Conservation (phyloP, 2,329 filamentous ascomycete species). For the Calonectria pauciramosa region DNA sequence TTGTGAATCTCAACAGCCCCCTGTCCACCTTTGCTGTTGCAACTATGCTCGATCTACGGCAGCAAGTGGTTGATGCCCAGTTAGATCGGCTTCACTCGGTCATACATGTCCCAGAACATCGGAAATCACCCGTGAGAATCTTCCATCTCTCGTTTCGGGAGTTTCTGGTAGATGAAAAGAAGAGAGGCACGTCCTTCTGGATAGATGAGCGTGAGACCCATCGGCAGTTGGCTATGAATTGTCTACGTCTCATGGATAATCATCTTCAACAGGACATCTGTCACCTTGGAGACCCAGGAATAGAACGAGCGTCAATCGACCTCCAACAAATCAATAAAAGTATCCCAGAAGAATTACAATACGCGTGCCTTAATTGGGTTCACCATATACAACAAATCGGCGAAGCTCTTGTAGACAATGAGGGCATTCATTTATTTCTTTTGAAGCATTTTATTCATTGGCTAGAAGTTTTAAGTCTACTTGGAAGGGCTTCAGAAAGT, state of each 20-base stretch:
- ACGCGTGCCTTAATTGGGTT: neutral
- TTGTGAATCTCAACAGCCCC: no score
- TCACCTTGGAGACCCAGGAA: neutral
- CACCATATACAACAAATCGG: neutral
- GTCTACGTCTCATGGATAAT: neutral
- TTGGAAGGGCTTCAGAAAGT: neutral
- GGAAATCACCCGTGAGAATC: neutral
- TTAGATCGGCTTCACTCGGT: slow-evolving; percentile 31
- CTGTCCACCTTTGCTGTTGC: no score
- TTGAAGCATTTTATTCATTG: neutral
- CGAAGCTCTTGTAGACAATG: neutral
- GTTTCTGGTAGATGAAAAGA: slow-evolving; percentile 51
- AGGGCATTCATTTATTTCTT: neutral
- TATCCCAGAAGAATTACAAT: neutral
- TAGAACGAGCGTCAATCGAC: neutral
- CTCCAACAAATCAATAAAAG: neutral
- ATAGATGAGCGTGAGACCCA: no score
- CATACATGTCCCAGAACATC: neutral
- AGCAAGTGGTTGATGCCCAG: no score
- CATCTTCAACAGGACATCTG: neutral
- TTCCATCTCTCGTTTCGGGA: slow-evolving; percentile 53
- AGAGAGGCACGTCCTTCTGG: neutral
- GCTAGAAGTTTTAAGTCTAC: neutral
- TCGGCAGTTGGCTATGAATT: neutral
- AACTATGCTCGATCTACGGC: no score